Base-by-base conservation (phyloP, 192 early-diverging fungal species). In the Gaertneriomyces sp. region DNA sequence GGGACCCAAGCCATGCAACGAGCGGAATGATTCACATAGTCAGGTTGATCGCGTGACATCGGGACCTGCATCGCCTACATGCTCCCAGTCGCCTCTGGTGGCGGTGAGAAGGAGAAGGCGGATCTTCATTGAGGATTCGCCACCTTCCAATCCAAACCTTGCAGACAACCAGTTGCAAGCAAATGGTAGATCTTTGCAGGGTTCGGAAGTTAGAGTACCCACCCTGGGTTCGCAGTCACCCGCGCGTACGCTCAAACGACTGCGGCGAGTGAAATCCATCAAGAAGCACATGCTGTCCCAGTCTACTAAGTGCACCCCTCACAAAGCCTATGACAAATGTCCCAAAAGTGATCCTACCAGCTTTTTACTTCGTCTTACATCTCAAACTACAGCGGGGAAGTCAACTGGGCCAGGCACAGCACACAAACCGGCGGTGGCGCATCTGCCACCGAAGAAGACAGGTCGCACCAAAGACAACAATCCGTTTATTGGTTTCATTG, bases 401-500 rank as follows among this genome's bases (percentile, higher is more conserved):
- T 33, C 25, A 33, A 33, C 25, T 33, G 2, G 25, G 25, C 25
- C 25, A 33, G 25, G 2, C 25, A 33, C 25, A 33, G 25, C 25
- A 33, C 25, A 33, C 25, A 33, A 33, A 33, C 25, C 25, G 25
- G 25, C 25, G 25, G 25, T 33, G 25, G 12, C 58, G 25, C 11
- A 0, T 33, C 42, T 9, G 6, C 6, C 14, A 40, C 7, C 42
- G 14, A 16, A 17, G 53, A 44, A 69, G 11, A 20, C 20, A 6
- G 45, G 41, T 3, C 12, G 65, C 40, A 41, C 14, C 38, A 45
- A 38, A 44, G 19, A 42, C 39, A 42, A 33, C 33, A 63, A 69
- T 20, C 66, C 61, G 20, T 71, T 71, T 52, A 47, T 76, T 41
- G 69, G 72, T n/a, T 12, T 62, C 19, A 60, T 68, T 52, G 74